Evolutionary conservation across 2,329 filamentous ascomycete genomes (phyloP), one percentile per base, ranked within the genome.

Genomic region (Monilinia laxa): DNA sequence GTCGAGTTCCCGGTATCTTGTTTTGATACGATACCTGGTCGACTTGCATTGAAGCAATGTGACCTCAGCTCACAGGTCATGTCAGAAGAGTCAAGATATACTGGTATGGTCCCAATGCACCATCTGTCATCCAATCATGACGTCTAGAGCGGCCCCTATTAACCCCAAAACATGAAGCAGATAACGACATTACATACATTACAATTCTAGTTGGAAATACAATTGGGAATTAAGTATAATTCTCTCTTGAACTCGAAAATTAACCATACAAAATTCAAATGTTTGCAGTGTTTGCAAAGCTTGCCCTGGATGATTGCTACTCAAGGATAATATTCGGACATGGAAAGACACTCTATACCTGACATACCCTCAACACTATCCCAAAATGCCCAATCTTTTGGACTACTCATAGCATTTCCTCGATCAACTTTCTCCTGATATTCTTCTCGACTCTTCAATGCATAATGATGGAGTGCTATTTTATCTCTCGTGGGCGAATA

Each of bases 401-500:
- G 70, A 64, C 69, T 67, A 62, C 68, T 67, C 73, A 74, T 73
- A 20, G 69, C 73, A 66, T 74, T 73, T 3, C 74, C 71, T 23
- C 70, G 69, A 55, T 65, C 66, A 62, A 73, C 71, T 69, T 76
- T 76, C 62, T 72, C 71, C 68, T 72, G 71, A 63, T 73, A 77
- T 66, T 78, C 73, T 68, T 76, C 72, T 35, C 71, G 67, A 64
- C 74, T 76, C 69, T 77, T 76, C 53, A 75, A 64, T 5, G 75
- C 74, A 68, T 77, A 78, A 64, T 77, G 76, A 66, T 78, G 76
- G 64, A 78, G 56, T 2, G 71, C 71, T 57, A 78, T 71, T 35
- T 73, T 67, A 53, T 75, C 70, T 42, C 73, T 73, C 18, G 73
- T 75, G 31, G 76, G 73, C 31, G 74, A 73, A 28, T 63, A 60